Conservation (phyloP, 2,329 filamentous ascomycete genomes). For the Cercospora canescens region DNA sequence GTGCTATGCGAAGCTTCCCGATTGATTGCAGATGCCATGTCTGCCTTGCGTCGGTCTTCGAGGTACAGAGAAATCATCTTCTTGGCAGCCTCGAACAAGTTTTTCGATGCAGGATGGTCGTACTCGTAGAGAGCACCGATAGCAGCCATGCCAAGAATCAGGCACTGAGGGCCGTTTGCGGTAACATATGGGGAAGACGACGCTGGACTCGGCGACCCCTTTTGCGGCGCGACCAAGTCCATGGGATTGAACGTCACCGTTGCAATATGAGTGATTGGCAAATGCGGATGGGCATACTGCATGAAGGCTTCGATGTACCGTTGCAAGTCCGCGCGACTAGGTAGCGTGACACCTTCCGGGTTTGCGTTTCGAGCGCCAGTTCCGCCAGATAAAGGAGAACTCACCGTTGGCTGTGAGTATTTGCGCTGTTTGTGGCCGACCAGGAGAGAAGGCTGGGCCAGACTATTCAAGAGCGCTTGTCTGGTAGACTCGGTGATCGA, state of each 20-base stretch:
- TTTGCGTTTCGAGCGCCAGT: constrained; percentile 31
- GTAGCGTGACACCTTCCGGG: constrained; percentile 57
- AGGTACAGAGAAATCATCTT: constrained; percentile 93
- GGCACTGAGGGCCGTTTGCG: constrained; percentile 73
- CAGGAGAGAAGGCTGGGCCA: constrained; percentile 60
- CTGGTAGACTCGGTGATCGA: constrained; percentile 67
- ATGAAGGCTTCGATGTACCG: constrained; percentile 90
- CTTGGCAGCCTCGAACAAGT: constrained; percentile 89
- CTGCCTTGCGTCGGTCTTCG: constrained; percentile 84
- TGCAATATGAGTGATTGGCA: constrained; percentile 91
- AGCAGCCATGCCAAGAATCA: constrained; percentile 86
- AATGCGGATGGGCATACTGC: constrained; percentile 87
- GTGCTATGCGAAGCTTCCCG: constrained; percentile 44
- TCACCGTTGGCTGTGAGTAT: constrained; percentile 60
- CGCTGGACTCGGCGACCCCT: constrained; percentile 49
- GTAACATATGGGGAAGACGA: constrained; percentile 24
- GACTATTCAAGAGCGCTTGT: constrained; percentile 61
- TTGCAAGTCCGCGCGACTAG: constrained; percentile 81
- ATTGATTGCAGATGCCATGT: constrained; percentile 64
- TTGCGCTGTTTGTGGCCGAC: constrained; percentile 53
- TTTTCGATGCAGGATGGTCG: constrained; percentile 75
- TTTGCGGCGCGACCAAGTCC: constrained; percentile 54
- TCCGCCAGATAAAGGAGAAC: constrained; percentile 50
- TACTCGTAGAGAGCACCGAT: constrained; percentile 84
- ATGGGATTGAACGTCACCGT: constrained; percentile 87